phyloP scores from a whole-genome alignment of 352 stramenopile species.

The Albugo laibachii region DNA sequence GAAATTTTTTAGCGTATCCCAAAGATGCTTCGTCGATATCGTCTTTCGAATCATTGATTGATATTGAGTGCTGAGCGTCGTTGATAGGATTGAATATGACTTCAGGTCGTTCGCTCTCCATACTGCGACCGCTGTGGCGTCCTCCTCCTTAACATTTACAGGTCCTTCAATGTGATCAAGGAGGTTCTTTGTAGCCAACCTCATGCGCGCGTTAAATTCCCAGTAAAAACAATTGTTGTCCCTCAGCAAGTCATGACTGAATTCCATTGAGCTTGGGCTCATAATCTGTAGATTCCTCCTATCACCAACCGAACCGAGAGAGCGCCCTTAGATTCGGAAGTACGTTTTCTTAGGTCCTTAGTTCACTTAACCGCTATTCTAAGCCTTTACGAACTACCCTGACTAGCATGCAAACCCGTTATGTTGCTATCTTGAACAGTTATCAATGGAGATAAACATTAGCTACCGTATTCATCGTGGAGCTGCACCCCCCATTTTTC shows the following conservation, averaged over 20 bases:
- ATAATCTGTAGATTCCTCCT: conserved; percentile 2
- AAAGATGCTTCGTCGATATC: background rate
- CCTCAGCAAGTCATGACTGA: background rate
- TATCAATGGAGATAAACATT: too few species aligned
- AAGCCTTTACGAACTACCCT: too few species aligned
- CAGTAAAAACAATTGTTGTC: background rate
- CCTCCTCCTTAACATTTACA: conserved; percentile 2
- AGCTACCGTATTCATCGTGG: too few species aligned
- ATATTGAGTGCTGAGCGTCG: conserved; percentile 5
- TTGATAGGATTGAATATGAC: background rate
- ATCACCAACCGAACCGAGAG: too few species aligned
- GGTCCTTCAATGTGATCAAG: conserved; percentile 1
- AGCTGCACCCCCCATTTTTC: too few species aligned
- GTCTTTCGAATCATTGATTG: conserved; percentile 6
- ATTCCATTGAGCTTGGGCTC: background rate
- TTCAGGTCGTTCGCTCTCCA: conserved; percentile 2
- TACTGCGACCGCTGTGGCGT: background rate
- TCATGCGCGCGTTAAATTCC: background rate
- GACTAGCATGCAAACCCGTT: too few species aligned
- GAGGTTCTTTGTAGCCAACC: background rate
- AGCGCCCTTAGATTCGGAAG: too few species aligned
- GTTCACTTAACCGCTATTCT: too few species aligned
- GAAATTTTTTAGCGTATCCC: conserved; percentile 7
- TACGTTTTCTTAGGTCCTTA: too few species aligned
- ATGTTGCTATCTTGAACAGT: too few species aligned